Evolutionary conservation across 2,329 filamentous ascomycete species (phyloP).

Genomic region (Venturia carpophila): DNA sequence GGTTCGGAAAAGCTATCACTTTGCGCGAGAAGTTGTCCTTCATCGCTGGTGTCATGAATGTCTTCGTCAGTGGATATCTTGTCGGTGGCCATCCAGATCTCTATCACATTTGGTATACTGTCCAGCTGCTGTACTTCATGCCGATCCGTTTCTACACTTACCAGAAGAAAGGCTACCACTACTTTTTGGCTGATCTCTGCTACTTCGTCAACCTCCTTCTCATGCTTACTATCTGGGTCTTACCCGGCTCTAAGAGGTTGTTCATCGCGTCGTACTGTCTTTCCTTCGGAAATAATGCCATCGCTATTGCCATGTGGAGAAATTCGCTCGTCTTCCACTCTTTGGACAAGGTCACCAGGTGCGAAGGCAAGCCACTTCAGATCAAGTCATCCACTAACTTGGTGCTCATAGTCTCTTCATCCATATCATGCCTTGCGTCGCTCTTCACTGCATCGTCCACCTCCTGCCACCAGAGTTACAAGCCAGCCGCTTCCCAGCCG

Average conservation of each 20-base stretch:
- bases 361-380: slow-evolving; percentile 23
- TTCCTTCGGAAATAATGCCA: slow-evolving; percentile 91
- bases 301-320: slow-evolving; percentile 98
- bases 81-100: slow-evolving; percentile 77
- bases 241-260: slow-evolving; percentile 80
- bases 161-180: slow-evolving; percentile 85
- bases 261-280: slow-evolving; percentile 90
- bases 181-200: slow-evolving; percentile 94
- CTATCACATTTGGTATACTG: slow-evolving; percentile 90
- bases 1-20: slow-evolving; percentile 86
- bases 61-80: slow-evolving; percentile 91
- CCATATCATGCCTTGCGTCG: slow-evolving; percentile 96
- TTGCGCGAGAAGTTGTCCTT: slow-evolving; percentile 90
- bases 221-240: slow-evolving; percentile 78
- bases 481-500: slow-evolving; percentile 67
- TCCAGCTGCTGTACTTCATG: slow-evolving; percentile 89
- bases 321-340: slow-evolving; percentile 98
- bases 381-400: not conserved
- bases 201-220: slow-evolving; percentile 94
- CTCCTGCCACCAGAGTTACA: slow-evolving; percentile 61
- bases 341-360: slow-evolving; percentile 92
- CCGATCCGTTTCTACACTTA: slow-evolving; percentile 90
- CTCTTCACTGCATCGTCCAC: slow-evolving; percentile 87
- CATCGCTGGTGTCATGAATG: slow-evolving; percentile 92
- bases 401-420: slow-evolving; percentile 67